These are phyloP conservation scores for Saccharum hybrid DNA, from an alignment of 202 grass and related monocot species.

Conservation along the genomic window DNA sequence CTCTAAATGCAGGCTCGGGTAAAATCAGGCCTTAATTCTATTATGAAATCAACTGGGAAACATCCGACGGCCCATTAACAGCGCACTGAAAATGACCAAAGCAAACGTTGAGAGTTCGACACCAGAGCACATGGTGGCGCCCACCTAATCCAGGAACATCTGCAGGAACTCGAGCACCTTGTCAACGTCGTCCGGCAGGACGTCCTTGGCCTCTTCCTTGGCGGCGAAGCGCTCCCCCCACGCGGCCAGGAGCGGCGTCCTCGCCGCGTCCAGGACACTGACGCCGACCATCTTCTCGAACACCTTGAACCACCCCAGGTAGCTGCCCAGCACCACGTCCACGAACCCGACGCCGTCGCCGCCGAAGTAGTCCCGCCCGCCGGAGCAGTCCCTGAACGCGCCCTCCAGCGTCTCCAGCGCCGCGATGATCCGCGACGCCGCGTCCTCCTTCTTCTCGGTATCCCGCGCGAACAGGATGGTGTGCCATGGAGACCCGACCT, in stretches of 20 bases:
- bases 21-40: no score
- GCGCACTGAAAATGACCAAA: no score
- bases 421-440: slow-evolving; percentile 1
- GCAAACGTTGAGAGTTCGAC: no score
- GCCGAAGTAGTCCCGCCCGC: slow-evolving; percentile 43
- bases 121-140: background rate
- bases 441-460: slow-evolving; percentile 39
- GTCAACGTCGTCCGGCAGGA: slow-evolving; percentile 45
- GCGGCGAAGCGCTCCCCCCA: slow-evolving; percentile 47
- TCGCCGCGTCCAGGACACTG: slow-evolving; percentile 45
- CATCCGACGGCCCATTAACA: no score
- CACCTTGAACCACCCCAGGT: slow-evolving; percentile 57
- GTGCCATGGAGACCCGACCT: slow-evolving; percentile 50
- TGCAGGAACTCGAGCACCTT: slow-evolving; percentile 47
- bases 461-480: slow-evolving; percentile 43
- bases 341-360: slow-evolving; percentile 49
- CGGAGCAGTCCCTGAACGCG: slow-evolving; percentile 22
- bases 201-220: slow-evolving; percentile 14
- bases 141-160: slow-evolving; percentile 28
- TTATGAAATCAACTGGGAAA: no score
- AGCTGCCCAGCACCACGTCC: slow-evolving; percentile 56
- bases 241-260: slow-evolving; percentile 39
- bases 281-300: slow-evolving; percentile 48
- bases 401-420: slow-evolving; percentile 45
- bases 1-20: no score